Evolutionary conservation across 2,329 filamentous ascomycete species (phyloP), one percentile per base, ranked within the genome.

Genomic region (Fusarium abutilonis): DNA sequence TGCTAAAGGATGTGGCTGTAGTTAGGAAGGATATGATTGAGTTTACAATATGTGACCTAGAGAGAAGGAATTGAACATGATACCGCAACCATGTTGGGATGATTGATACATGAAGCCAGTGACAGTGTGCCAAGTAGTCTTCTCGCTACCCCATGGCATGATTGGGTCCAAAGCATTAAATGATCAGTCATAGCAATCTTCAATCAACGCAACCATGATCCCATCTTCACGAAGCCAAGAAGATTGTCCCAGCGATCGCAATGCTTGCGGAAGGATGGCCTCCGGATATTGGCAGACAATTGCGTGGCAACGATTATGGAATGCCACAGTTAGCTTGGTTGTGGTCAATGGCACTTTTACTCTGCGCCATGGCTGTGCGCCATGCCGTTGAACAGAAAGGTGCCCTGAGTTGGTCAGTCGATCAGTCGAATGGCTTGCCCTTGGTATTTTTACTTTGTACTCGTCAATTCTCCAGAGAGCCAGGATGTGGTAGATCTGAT

Each of bases 261-360:
- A 39, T 64, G 60, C 17, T 56, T 64, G 50, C 61, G 38, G 58
- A 60, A 55, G 32, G n/a, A 15, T 13, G 23, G 5, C 9, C 9
- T 13, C 19, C 31, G 23, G 56, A 32, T 47, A 35, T 21, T 34
- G 17, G 40, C 17, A 61, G 43, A 38, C 13, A 11, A 41, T 45
- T 15, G 35, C 11, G 55, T 61, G 60, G 60, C 60, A 48, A 48
- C 21, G n/a, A 3, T 19, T 39, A 34, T 44, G 61, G 56, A 64
- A 64, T 62, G 52, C 39, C 29, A 51, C 5, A 28, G 4, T 17
- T 35, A 32, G 34, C 29, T 9, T 38, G 21, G 26, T 49, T 40
- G 44, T 39, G 52, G 29, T 23, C 21, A 8, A 26, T 26, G 23
- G 23, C 23, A 4, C 23, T 29, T 19, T n/a, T 13, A 14, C 40